Evolutionary conservation across 805 yeast genomes (phyloP).

Genomic region (Priceomyces melissophilus): DNA sequence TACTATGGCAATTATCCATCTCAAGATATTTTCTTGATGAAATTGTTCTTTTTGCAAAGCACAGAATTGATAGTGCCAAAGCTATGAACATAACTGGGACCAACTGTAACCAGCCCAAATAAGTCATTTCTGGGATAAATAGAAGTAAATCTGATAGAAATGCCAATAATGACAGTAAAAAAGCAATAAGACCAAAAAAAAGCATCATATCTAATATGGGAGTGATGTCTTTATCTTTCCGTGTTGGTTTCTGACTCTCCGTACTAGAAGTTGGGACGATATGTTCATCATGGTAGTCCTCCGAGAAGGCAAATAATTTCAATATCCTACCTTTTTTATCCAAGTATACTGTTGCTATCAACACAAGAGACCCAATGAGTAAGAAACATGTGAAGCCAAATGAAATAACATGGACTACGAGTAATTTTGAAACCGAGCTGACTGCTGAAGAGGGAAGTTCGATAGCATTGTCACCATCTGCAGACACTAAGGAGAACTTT

Average conservation of each 20-base stretch:
- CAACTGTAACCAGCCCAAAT: constrained; percentile 84
- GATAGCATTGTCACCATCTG: constrained; percentile 18
- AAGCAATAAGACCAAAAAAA: constrained; percentile 62
- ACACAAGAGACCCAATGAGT: constrained; percentile 9
- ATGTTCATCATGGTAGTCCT: constrained; percentile 2
- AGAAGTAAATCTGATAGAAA: constrained; percentile 79
- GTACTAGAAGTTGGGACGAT: background rate
- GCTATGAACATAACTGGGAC: constrained; percentile 66
- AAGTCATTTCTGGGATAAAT: constrained; percentile 70
- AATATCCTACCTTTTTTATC: background rate
- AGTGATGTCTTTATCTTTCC: constrained; percentile 14
- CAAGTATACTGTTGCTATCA: background rate
- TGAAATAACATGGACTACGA: constrained; percentile 40
- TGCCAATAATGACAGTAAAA: constrained; percentile 65
- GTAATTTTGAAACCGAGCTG: constrained; percentile 36
- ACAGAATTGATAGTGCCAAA: constrained; percentile 58
- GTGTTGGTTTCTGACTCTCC: background rate
- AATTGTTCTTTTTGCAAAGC: constrained; percentile 69
- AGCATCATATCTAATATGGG: constrained; percentile 49
- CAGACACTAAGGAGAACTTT: constrained; percentile 9
- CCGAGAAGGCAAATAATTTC: background rate
- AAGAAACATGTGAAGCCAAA: constrained; percentile 27
- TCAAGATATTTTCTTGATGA: constrained; percentile 45
- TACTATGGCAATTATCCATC: constrained; percentile 24
- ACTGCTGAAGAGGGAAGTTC: constrained; percentile 40